Evolutionary conservation across 768 basidiomycete genomes (phyloP), one percentile per base, ranked within the genome.

Genomic region (Calvatia gigantea): DNA sequence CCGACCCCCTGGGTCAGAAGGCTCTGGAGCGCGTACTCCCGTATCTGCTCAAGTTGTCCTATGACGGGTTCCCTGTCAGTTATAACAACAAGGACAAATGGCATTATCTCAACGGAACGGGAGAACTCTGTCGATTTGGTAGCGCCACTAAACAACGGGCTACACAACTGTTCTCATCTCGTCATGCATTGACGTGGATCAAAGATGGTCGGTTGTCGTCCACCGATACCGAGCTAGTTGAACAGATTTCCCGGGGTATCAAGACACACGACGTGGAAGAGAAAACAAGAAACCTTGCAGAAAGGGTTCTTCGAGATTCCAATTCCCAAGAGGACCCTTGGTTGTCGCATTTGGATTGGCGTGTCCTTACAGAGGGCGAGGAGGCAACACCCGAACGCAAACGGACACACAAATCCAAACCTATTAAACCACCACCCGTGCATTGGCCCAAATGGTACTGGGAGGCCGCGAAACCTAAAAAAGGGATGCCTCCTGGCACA

Each of bases 371-470:
- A 6, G 53, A 43, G n/a, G 35, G 57, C 25, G 49, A 38, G 44
- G 31, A 32, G 19, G 50, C 17, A 53, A 9, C 60, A 60, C 57
- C 63, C 19, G 57, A 74, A 64, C 49, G 63, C 46, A 76, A 75
- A 33, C 50, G 60, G 21, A 31, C 42, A 4, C 60, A 64, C 35
- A 74, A 72, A 44, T 47, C 63, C 0, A 75, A 74, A 51, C 67
- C 69, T 8, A 41, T 61, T 12, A 81, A 79, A 60, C 72, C 73
- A 3, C 77, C 77, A 9, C 72, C 78, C 0, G 78, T 85, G 0
- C 52, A 75, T n/a, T 98, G 95, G 94, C 96, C 95, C 1, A 90
- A 91, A 67, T 98, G 97, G 97, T 99, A 91, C 65, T 94, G 88
- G 90, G 94, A 98, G 23, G 81, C 92, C 2, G 75, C 87, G 2